Conservation (phyloP, 169 alveolate species). For the Eimeria sp. region DNA sequence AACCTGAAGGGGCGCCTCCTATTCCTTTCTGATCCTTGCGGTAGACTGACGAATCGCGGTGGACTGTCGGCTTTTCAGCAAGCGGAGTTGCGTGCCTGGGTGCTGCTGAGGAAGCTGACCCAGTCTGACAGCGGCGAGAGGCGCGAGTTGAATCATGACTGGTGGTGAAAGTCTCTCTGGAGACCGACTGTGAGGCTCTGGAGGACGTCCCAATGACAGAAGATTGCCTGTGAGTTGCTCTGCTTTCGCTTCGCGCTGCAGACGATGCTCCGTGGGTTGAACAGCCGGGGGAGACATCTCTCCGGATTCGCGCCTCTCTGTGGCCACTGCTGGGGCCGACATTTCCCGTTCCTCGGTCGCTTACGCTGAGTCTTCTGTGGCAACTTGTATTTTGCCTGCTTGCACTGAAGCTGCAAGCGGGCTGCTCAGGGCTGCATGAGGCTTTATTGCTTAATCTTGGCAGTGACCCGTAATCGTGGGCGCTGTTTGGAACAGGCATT, state of each 20-base stretch:
- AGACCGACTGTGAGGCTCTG: not conserved
- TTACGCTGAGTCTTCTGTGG: constrained; percentile 2
- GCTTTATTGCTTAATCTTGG: not conserved
- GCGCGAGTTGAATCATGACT: not conserved
- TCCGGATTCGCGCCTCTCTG: not conserved
- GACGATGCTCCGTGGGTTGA: not conserved
- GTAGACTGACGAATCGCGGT: constrained; percentile 25
- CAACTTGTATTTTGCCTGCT: not conserved
- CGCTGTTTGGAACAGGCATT: not conserved
- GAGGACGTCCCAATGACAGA: not conserved
- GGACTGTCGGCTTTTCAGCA: not conserved
- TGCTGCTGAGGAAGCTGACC: not conserved
- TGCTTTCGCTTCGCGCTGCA: not conserved
- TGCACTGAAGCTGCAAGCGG: constrained; percentile 3
- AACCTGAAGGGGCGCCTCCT: not conserved
- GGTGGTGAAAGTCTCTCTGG: constrained; percentile 8
- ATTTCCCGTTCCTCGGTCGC: not conserved
- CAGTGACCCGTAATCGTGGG: not conserved
- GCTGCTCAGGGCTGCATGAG: constrained; percentile 5
- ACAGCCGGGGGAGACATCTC: not conserved
- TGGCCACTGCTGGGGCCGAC: not conserved
- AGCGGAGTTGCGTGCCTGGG: not conserved
- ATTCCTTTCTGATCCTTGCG: not conserved
- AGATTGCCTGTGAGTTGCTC: not conserved
- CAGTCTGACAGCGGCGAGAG: not conserved